Conservation (phyloP, 2,329 filamentous ascomycete genomes). For the Diaporthe destruens region DNA sequence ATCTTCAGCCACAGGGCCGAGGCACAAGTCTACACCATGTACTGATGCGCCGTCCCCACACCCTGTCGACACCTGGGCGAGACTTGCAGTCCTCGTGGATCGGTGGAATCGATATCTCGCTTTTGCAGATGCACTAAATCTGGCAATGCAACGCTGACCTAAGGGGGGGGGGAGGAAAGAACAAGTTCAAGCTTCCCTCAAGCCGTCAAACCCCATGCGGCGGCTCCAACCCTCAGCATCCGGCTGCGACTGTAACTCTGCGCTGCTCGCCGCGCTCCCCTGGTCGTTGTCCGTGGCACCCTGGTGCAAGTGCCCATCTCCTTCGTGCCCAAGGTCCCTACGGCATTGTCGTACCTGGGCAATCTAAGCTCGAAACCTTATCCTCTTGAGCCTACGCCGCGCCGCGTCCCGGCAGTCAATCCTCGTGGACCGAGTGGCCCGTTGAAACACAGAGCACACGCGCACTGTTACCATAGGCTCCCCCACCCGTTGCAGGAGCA, state of each 20-base stretch:
- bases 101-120: constrained; percentile 31
- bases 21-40: neutral
- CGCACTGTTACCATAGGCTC: constrained; percentile 31
- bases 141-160: constrained; percentile 25
- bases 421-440: constrained; percentile 26
- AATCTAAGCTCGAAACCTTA: constrained; percentile 21
- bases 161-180: neutral
- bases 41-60: neutral
- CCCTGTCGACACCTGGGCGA: constrained; percentile 1
- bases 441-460: constrained; percentile 32
- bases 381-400: constrained; percentile 10
- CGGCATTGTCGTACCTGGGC: neutral
- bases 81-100: constrained; percentile 12
- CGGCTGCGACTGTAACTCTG: constrained; percentile 8
- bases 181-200: constrained; percentile 17
- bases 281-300: neutral
- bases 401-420: constrained; percentile 21
- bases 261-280: neutral
- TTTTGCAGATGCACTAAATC: constrained; percentile 31
- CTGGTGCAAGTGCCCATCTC: constrained; percentile 2
- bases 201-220: constrained; percentile 24
- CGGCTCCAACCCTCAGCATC: constrained; percentile 21
- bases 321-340: constrained; percentile 1
- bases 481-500: constrained; percentile 32
- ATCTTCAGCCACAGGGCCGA: constrained; percentile 22